Evolutionary conservation across 345 rosid genomes (phyloP).

Genomic region (Lepidium sativum): DNA sequence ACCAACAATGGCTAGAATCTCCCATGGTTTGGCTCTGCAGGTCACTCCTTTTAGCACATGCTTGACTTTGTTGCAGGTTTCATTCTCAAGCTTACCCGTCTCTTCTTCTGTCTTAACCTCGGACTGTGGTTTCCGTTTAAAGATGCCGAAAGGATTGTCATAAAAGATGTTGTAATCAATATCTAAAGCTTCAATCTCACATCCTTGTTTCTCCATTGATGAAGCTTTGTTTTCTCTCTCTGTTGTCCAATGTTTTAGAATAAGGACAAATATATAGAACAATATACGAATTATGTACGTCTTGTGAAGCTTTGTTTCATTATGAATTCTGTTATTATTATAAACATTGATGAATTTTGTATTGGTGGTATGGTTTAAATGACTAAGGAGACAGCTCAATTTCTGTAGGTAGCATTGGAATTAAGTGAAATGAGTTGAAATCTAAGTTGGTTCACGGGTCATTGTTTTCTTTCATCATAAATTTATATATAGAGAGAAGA

Average conservation of each 20-base stretch:
- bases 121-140: slow-evolving; percentile 8
- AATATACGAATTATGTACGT: not conserved
- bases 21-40: slow-evolving; percentile 90
- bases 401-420: slow-evolving; percentile 30
- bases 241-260: not conserved
- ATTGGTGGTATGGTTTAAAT: slow-evolving; percentile 1
- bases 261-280: slow-evolving; percentile 10
- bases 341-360: not conserved
- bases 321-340: not conserved
- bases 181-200: slow-evolving; percentile 72
- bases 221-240: slow-evolving; percentile 10
- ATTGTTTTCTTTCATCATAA: slow-evolving; percentile 16
- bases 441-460: slow-evolving; percentile 30
- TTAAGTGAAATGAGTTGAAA: slow-evolving; percentile 17
- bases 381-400: slow-evolving; percentile 13
- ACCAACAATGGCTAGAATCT: slow-evolving; percentile 84
- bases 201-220: slow-evolving; percentile 78
- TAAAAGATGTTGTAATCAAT: slow-evolving; percentile 52
- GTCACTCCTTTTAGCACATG: slow-evolving; percentile 62
- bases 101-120: slow-evolving; percentile 21
- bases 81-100: slow-evolving; percentile 13
- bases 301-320: not conserved
- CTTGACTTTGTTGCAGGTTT: slow-evolving; percentile 25
- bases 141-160: slow-evolving; percentile 26
- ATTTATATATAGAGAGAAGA: not conserved